A percentile compares a stretch with the other conserved stretches of the same genome.
Conservation (phyloP, 106 monocot species). For the Amphibolis antarctica region DNA sequence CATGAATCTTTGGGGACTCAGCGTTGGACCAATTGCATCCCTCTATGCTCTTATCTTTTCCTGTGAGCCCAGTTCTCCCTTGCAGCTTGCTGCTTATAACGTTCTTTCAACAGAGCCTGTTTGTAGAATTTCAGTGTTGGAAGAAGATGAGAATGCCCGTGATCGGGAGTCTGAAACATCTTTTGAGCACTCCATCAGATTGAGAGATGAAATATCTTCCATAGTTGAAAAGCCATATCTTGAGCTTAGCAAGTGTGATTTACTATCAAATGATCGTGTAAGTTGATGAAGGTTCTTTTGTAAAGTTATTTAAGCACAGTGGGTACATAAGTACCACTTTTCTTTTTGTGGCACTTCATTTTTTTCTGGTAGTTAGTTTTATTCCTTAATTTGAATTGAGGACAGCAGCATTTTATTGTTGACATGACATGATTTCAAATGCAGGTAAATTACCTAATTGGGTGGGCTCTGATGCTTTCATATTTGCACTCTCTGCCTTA, state of each 20-base stretch:
- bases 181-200: constrained; percentile 31
- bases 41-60: constrained; percentile 85
- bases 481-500: constrained; percentile 52
- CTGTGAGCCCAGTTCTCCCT: constrained; percentile 32
- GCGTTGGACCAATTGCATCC: constrained; percentile 48
- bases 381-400: no score
- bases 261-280: constrained; percentile 54
- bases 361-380: no score
- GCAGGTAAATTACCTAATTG: constrained; percentile 76
- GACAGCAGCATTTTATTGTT: not conserved
- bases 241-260: constrained; percentile 47
- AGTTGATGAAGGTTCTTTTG: constrained; percentile 1
- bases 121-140: constrained; percentile 37
- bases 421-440: not conserved
- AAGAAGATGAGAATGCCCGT: constrained; percentile 20
- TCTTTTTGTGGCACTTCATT: no score
- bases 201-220: constrained; percentile 68
- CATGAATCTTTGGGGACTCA: constrained; percentile 91
- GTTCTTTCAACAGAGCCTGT: constrained; percentile 60
- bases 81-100: constrained; percentile 66
- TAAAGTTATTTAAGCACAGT: no score
- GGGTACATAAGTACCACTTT: no score
- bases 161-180: constrained; percentile 19
- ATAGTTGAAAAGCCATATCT: constrained; percentile 48
- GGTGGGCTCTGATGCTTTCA: constrained; percentile 74